Evolutionary conservation across 192 early-diverging fungal species (phyloP).

Genomic region (Rhizophagus sp.): DNA sequence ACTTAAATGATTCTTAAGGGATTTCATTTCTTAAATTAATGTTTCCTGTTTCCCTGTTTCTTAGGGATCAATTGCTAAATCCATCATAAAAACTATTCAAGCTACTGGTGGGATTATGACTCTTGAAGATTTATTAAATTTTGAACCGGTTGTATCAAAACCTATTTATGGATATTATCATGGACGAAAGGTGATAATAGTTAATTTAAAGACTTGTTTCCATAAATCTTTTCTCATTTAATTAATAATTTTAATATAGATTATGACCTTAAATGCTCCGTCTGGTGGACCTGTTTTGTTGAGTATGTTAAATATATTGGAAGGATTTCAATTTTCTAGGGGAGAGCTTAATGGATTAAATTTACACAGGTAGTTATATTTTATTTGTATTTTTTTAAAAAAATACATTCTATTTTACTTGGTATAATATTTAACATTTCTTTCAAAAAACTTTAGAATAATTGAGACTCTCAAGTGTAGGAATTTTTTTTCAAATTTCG

Average conservation of each 20-base stretch:
- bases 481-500: not conserved
- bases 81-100: constrained; percentile 65
- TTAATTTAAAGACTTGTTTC: not conserved
- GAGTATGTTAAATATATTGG: constrained; percentile 84
- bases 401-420: not conserved
- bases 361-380: constrained; percentile 58
- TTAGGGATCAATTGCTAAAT: constrained; percentile 64
- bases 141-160: constrained; percentile 59
- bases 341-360: constrained; percentile 64
- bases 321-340: constrained; percentile 72
- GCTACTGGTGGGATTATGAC: constrained; percentile 77
- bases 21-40: not conserved
- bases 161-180: constrained; percentile 74
- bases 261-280: constrained; percentile 59
- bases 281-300: constrained; percentile 84
- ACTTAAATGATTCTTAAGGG: constrained; percentile 34
- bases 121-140: constrained; percentile 68
- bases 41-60: constrained; percentile 35
- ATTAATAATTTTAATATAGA: not conserved
- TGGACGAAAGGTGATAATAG: constrained; percentile 67
- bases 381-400: not conserved
- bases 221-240: not conserved
- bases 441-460: constrained; percentile 33
- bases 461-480: constrained; percentile 84
- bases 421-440: not conserved